Conservation (phyloP, 495 filamentous ascomycete genomes). For the Monascus purpureus region DNA sequence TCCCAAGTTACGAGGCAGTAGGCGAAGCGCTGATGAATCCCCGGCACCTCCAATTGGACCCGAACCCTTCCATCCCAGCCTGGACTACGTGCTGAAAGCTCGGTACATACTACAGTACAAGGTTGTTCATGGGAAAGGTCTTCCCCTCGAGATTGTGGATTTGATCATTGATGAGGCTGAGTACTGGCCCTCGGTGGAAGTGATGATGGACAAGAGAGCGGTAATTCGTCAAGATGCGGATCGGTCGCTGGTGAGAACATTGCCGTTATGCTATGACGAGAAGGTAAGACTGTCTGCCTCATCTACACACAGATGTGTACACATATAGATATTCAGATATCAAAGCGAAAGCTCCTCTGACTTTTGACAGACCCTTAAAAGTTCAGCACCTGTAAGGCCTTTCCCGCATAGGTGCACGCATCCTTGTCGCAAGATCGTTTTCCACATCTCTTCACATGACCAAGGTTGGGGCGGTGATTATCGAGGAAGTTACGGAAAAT, state of each 20-base stretch:
- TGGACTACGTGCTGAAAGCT: conserved; percentile 23
- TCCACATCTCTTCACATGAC: conserved; percentile 48
- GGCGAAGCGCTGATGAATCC: too few species aligned
- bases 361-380: conserved; percentile 1
- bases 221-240: conserved; percentile 23
- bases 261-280: conserved; percentile 25
- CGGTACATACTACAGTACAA: conserved; percentile 26
- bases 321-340: too few species aligned
- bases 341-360: too few species aligned
- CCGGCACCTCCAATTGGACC: not conserved
- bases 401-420: conserved; percentile 24
- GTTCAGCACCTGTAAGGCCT: conserved; percentile 5
- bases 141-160: conserved; percentile 55
- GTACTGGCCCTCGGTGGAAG: conserved; percentile 47
- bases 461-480: conserved; percentile 44
- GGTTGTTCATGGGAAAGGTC: conserved; percentile 16
- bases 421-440: conserved; percentile 44
- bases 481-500: conserved; percentile 36
- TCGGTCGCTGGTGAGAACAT: conserved; percentile 23
- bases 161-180: conserved; percentile 52
- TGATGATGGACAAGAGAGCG: conserved; percentile 13
- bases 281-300: conserved; percentile 8
- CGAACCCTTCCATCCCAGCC: conserved; percentile 11
- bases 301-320: too few species aligned
- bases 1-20: too few species aligned